Base-by-base conservation (phyloP, 2,329 filamentous ascomycete genomes). In the Colletotrichum eremochloae region DNA sequence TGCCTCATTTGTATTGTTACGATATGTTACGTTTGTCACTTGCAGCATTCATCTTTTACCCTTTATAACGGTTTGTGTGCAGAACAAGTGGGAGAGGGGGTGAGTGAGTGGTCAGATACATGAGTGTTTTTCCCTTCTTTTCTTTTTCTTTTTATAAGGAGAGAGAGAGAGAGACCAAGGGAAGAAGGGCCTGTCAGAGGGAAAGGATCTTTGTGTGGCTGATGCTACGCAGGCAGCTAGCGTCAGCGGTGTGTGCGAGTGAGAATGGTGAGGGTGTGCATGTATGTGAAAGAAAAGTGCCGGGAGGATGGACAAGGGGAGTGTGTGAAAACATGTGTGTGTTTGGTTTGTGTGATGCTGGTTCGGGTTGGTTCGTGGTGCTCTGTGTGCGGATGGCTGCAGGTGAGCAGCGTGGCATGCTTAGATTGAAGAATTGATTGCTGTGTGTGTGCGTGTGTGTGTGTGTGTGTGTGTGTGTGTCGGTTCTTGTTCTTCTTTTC, bases 131-230 rank as follows among this genome's bases (percentile, higher is more conserved):
- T 11, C 24, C 24, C 24, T 24, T 24, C 24, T 24, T 24, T 24
- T 24, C 24, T 24, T 24, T 24, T 24, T 24, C 24, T 24, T 24
- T 24, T 24, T 24, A 24, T 24, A 24, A 24, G 24, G 24, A 44
- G 42, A 31, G 29, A 36, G 58, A 7, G 18, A 42, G 48, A 20
- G n/a, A 20, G 48, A 12, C 36, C n/a, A 38, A 18, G 48, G 36
- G 36, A 50, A 24, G 46, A 24, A 12, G n/a, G 46, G 44, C 38
- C 46, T 14, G 36, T 68, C 42, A 57, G 63, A 62, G 38, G 62
- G 42, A 62, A 57, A 62, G 18, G 50, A 67, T 61, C 50, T 73
- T 38, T 73, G 71, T 73, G 71, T 58, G 65, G 71, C 62, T 61
- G 44, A 56, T 62, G 67, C 67, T 73, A 70, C 31, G 58, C 56